Base-by-base conservation (phyloP, 108 stramenopile genomes). In the Pseudonitzschia delicatissima region DNA sequence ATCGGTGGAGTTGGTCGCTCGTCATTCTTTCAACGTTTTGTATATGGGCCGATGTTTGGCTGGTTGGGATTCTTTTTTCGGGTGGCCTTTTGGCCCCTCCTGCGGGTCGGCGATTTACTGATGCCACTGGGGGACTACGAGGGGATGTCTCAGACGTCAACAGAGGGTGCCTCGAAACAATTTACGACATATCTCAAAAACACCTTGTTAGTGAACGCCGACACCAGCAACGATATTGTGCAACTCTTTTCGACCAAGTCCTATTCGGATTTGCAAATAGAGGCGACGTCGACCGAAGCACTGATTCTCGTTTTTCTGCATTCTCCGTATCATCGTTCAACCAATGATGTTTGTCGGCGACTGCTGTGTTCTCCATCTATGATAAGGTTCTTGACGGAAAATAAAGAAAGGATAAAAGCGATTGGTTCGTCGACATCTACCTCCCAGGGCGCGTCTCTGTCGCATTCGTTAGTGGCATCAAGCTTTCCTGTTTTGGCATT, bases 241-340 rank as follows among this genome's bases (percentile, higher is more conserved):
- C 26, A 55, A 12, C 31, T 45, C 20, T 66, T 57, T 17, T 57
- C 70, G 47, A 67, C 45, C 57, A 49, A 66, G 73, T 82, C 86
- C 58, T 76, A 82, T 78, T 37, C 52, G 34, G 42, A 83, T 49
- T 44, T 82, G 72, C 36, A 84, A 70, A 62, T 72, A 45, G 53
- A 81, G 76, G 67, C 73, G 36, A 57, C 79, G 62, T n/a, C 79
- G 60, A 53, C 51, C n/a, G 50, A 72, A 35, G 74, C 87, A 1
- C 59, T 90, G 50, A 37, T 93, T 0, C 49, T 93, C 42, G 45
- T 93, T 0, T 85, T 83, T 62, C 67, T 93, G 40, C 87, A 93
- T 60, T 76, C 82, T 37, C 92, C 92, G 20, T 68, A 87, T 17
- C 89, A 90, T 67, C 70, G 72, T 6, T 44, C 77, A 26, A 72